Evolutionary conservation across 345 rosid genomes (phyloP).

Genomic region (Hypericum perforatum): DNA sequence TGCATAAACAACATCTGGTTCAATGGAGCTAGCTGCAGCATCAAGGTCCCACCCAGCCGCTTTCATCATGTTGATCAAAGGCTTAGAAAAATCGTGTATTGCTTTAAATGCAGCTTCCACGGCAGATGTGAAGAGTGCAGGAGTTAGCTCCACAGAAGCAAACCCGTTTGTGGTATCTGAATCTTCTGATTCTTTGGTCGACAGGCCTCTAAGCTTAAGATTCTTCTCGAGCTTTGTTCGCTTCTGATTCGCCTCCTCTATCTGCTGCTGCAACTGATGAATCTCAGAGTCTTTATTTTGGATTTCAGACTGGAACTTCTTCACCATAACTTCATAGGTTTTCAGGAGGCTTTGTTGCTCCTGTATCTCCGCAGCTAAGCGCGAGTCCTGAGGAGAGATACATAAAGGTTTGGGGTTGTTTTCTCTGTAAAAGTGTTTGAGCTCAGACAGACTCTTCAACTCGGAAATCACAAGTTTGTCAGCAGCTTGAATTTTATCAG

Average conservation of each 20-base stretch:
- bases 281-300: conserved; percentile 85
- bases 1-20: conserved; percentile 57
- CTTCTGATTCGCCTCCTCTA: conserved; percentile 73
- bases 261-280: conserved; percentile 55
- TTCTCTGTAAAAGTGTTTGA: conserved; percentile 69
- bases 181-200: conserved; percentile 47
- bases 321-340: conserved; percentile 87
- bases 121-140: conserved; percentile 46
- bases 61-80: conserved; percentile 83
- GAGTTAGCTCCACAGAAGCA: conserved; percentile 44
- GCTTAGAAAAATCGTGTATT: conserved; percentile 75
- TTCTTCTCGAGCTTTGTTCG: conserved; percentile 63
- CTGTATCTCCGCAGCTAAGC: conserved; percentile 85
- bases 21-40: conserved; percentile 72
- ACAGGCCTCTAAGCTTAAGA: conserved; percentile 70
- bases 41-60: conserved; percentile 94
- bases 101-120: conserved; percentile 67
- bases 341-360: conserved; percentile 76
- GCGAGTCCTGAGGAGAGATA: conserved; percentile 73
- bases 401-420: conserved; percentile 60
- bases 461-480: conserved; percentile 75
- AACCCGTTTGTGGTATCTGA: conserved; percentile 37
- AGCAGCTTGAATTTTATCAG: conserved; percentile 78
- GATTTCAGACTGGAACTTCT: conserved; percentile 78
- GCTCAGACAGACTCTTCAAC: conserved; percentile 65